Conservation (phyloP, 345 rosid genomes). For the Lenwebbia sp. region DNA sequence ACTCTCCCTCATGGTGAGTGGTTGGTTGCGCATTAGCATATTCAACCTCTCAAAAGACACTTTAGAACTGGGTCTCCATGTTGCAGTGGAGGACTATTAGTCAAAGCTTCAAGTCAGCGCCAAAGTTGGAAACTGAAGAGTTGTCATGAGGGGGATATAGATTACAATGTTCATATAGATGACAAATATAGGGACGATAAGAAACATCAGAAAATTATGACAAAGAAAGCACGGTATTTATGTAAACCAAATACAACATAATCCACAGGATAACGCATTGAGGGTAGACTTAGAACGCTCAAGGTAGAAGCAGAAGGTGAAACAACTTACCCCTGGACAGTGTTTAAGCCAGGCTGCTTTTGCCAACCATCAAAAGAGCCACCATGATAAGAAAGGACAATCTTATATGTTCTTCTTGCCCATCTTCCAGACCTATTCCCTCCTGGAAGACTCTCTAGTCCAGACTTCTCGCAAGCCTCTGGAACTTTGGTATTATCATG, state of each 20-base stretch:
- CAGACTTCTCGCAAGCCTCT: constrained; percentile 9
- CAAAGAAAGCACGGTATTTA: not conserved
- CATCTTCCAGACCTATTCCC: constrained; percentile 56
- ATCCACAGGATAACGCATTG: not conserved
- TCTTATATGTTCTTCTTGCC: constrained; percentile 73
- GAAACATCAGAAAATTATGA: not conserved
- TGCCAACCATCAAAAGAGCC: constrained; percentile 97
- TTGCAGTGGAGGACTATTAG: not conserved
- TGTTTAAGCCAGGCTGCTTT: constrained; percentile 75
- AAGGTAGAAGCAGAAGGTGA: not conserved
- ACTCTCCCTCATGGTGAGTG: not conserved
- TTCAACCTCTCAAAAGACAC: not conserved
- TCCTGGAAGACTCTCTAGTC: constrained; percentile 14
- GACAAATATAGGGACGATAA: not conserved
- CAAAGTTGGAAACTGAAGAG: not conserved
- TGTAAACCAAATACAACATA: not conserved
- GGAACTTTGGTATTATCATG: constrained; percentile 16
- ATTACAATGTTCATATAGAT: not conserved
- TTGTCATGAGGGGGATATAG: not conserved
- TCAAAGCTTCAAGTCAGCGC: not conserved
- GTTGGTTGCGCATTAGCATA: not conserved
- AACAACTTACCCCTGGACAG: constrained; percentile 67
- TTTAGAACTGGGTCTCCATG: not conserved
- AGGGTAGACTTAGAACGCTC: not conserved
- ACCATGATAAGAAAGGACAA: constrained; percentile 72